phyloP scores from a whole-genome alignment of 306 rosid genomes.

The Mucuna pruriens region DNA sequence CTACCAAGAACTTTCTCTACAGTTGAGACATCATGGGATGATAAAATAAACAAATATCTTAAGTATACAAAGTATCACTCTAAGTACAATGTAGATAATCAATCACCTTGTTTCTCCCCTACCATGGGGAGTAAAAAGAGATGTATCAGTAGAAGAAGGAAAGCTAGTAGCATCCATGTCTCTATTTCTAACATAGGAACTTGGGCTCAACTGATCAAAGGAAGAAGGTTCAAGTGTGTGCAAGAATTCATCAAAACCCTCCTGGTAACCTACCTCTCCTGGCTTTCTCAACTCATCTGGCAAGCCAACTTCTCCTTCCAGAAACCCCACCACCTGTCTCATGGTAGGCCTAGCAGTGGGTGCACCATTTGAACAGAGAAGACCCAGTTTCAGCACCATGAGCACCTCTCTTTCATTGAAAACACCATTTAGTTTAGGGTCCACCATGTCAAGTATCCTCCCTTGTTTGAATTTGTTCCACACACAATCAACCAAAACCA shows the following conservation, averaged over 20 bases:
- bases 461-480: conserved; percentile 67
- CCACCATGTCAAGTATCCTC: conserved; percentile 57
- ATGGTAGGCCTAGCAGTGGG: conserved; percentile 60
- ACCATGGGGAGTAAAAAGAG: conserved; percentile 41
- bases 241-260: conserved; percentile 66
- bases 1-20: neutral
- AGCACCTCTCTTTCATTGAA: conserved; percentile 50
- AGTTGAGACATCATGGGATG: conserved; percentile 4
- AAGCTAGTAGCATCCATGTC: conserved; percentile 43
- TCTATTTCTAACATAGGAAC: conserved; percentile 35
- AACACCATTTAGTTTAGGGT: conserved; percentile 48
- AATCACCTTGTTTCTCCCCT: conserved; percentile 49
- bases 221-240: conserved; percentile 59
- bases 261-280: conserved; percentile 27
- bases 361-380: conserved; percentile 60
- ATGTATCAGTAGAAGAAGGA: conserved; percentile 48
- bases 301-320: conserved; percentile 64
- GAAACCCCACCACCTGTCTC: conserved; percentile 62
- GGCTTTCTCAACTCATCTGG: conserved; percentile 50
- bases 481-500: conserved; percentile 75
- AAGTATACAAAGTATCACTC: neutral
- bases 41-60: neutral
- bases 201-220: conserved; percentile 42
- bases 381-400: conserved; percentile 70
- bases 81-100: neutral